Evolutionary conservation across 306 rosid species (phyloP).

Genomic region (Oemleria cerasiformis): DNA sequence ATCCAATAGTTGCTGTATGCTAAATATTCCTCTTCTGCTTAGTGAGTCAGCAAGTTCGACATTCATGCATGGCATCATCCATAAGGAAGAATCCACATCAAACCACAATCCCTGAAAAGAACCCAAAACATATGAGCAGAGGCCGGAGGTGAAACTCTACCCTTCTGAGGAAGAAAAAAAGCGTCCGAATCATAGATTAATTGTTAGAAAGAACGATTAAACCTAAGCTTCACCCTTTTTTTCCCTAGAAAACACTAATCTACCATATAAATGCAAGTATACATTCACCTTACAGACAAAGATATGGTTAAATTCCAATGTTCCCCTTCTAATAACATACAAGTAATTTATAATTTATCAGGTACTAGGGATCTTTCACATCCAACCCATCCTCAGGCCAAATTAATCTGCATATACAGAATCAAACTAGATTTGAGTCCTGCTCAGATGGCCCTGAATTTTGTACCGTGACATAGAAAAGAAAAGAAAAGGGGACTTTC

Average conservation of each 20-base stretch:
- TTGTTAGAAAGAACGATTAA: not conserved
- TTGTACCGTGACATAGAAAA: not conserved
- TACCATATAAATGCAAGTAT: not conserved
- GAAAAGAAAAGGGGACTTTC: not conserved
- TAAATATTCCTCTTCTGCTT: slow-evolving; percentile 46
- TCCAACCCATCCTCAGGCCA: not conserved
- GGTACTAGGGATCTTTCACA: not conserved
- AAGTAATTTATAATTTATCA: not conserved
- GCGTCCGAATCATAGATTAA: not conserved
- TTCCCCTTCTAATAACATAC: not conserved
- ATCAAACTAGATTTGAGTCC: not conserved
- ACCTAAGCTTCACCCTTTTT: not conserved
- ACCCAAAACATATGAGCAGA: slow-evolving; percentile 17
- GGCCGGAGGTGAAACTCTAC: not conserved
- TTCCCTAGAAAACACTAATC: not conserved
- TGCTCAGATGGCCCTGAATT: not conserved
- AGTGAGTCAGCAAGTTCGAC: slow-evolving; percentile 55
- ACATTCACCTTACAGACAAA: not conserved
- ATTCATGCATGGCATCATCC: slow-evolving; percentile 96
- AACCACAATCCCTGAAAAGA: slow-evolving; percentile 83
- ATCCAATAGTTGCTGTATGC: slow-evolving; percentile 62
- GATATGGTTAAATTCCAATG: not conserved
- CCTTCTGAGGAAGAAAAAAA: not conserved
- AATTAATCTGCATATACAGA: no score
- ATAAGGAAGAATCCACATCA: slow-evolving; percentile 70